phyloP scores from a whole-genome alignment of 202 grass and related monocot species.

The Setaria italica region DNA sequence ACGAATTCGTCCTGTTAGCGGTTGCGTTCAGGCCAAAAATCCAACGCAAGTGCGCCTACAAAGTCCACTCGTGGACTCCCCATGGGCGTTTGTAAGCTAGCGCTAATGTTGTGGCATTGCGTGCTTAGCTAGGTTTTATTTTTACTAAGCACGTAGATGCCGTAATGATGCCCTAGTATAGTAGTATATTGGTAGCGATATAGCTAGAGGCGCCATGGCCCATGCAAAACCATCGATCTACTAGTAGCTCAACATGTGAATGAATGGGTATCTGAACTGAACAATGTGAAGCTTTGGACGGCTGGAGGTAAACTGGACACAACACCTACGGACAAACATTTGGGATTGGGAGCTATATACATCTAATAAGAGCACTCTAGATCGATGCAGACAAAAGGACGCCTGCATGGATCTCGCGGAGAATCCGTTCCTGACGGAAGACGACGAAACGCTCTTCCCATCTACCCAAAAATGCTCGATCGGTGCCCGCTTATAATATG shows the following conservation, averaged over 20 bases:
- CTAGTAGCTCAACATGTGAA: background rate
- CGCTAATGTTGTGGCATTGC: background rate
- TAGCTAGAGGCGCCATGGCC: background rate
- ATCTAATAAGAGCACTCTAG: too few relatives aligned
- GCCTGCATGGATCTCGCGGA: slow-evolving; percentile 39
- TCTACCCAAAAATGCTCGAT: slow-evolving; percentile 40
- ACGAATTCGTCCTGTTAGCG: slow-evolving; percentile 13
- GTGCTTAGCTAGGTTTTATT: background rate
- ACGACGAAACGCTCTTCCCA: slow-evolving; percentile 39
- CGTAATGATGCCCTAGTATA: background rate
- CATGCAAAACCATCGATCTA: slow-evolving; percentile 5
- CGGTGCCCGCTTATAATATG: slow-evolving; percentile 45
- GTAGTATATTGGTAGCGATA: background rate
- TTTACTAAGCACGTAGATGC: slow-evolving; percentile 31
- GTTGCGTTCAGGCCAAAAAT: background rate
- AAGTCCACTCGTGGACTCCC: slow-evolving; percentile 31
- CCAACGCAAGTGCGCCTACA: slow-evolving; percentile 27
- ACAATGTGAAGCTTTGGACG: slow-evolving; percentile 32
- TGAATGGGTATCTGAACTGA: background rate
- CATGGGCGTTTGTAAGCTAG: slow-evolving; percentile 12
- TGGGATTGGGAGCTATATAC: background rate
- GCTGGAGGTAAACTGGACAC: background rate
- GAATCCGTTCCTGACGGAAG: slow-evolving; percentile 42
- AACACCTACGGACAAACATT: slow-evolving; percentile 7
- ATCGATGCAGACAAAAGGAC: background rate